Evolutionary conservation across 2,329 filamentous ascomycete genomes (phyloP).

Genomic region (Stenocarpella maydis): DNA sequence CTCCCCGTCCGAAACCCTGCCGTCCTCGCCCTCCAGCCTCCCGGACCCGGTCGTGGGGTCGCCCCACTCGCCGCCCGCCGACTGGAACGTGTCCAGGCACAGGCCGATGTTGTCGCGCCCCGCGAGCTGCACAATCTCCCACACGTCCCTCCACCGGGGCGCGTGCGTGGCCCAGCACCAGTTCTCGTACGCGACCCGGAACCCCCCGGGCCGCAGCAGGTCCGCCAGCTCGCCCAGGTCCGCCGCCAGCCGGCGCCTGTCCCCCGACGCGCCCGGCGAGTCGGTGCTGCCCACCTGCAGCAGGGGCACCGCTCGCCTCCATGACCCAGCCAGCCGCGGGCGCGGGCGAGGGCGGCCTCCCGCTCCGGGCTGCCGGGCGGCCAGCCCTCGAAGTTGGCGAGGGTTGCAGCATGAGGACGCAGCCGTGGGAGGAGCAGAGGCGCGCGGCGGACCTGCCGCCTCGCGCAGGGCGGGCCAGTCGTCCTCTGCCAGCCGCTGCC

Average conservation of each 20-base stretch:
- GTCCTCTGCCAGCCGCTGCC: slow-evolving; percentile 60
- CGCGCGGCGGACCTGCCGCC: slow-evolving; percentile 62
- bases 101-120: slow-evolving; percentile 73
- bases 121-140: slow-evolving; percentile 71
- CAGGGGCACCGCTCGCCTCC: slow-evolving; percentile 72
- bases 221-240: slow-evolving; percentile 73
- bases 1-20: slow-evolving; percentile 44
- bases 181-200: slow-evolving; percentile 78
- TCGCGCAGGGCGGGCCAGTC: slow-evolving; percentile 67
- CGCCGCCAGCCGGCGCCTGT: slow-evolving; percentile 59
- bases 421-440: slow-evolving; percentile 60
- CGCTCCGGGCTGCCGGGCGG: slow-evolving; percentile 63
- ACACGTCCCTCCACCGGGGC: slow-evolving; percentile 73
- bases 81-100: slow-evolving; percentile 82
- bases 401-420: slow-evolving; percentile 77
- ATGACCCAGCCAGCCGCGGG: slow-evolving; percentile 76
- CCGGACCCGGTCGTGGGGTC: slow-evolving; percentile 74
- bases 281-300: slow-evolving; percentile 75
- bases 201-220: slow-evolving; percentile 62
- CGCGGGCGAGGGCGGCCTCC: slow-evolving; percentile 68
- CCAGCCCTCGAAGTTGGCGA: slow-evolving; percentile 82
- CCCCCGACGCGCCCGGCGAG: slow-evolving; percentile 50
- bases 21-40: slow-evolving; percentile 51
- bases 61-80: slow-evolving; percentile 75
- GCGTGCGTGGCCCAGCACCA: slow-evolving; percentile 83